Evolutionary conservation across 768 basidiomycete genomes (phyloP).

Genomic region (Termitomyces sp.): DNA sequence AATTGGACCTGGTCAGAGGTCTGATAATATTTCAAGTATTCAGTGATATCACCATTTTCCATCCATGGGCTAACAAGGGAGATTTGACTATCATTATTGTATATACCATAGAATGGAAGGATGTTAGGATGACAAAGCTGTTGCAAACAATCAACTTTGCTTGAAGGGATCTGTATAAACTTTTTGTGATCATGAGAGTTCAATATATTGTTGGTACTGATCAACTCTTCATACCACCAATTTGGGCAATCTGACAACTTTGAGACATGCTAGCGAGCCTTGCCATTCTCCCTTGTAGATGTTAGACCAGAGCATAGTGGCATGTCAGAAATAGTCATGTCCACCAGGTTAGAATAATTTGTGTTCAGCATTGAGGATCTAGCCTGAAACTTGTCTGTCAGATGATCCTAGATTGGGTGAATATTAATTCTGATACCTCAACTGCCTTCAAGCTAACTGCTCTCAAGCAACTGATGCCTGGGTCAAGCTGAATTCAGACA

Average conservation of each 20-base stretch:
- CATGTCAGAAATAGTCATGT: not conserved
- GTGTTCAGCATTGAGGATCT: not conserved
- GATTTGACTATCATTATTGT: not conserved
- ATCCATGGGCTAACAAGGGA: not conserved
- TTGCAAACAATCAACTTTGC: not conserved
- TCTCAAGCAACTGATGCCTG: too few species aligned
- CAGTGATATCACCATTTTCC: not conserved
- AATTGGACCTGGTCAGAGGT: not conserved
- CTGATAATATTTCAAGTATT: not conserved
- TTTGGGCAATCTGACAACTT: not conserved
- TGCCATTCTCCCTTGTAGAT: not conserved
- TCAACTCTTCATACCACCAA: not conserved
- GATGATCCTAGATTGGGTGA: not conserved
- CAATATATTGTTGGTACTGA: not conserved
- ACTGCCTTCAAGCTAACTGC: too few species aligned
- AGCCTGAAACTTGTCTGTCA: not conserved
- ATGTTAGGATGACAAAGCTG: not conserved
- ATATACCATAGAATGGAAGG: constrained; percentile 2
- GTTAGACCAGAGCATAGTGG: not conserved
- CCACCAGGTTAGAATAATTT: not conserved
- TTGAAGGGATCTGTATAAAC: not conserved
- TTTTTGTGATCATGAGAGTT: not conserved
- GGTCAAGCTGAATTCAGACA: not conserved
- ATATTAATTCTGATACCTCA: not conserved
- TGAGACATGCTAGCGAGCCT: not conserved